A percentile compares a stretch with the other conserved stretches of the same genome.
Evolutionary conservation across 1,284 basidiomycete genomes (phyloP).

Genomic region (Fomitopsis betulina): DNA sequence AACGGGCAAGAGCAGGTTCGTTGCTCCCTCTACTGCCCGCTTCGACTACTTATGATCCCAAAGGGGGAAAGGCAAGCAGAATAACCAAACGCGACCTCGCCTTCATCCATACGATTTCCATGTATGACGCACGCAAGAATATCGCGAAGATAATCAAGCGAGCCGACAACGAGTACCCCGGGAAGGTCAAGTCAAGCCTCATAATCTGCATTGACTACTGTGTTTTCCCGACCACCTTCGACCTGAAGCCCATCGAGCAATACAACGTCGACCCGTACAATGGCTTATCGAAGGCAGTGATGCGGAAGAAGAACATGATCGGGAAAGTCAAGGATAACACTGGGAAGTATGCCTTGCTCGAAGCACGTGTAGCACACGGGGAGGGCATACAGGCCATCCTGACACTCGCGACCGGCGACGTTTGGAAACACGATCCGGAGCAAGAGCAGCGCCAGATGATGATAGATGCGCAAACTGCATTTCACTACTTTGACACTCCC

Average conservation of each 20-base stretch:
- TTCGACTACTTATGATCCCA: not conserved
- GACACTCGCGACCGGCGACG: slow-evolving; percentile 19
- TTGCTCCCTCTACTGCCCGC: not conserved
- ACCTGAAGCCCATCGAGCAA: slow-evolving; percentile 23
- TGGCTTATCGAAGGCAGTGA: slow-evolving; percentile 24
- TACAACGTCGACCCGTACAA: slow-evolving; percentile 18
- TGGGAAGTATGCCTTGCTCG: slow-evolving; percentile 29
- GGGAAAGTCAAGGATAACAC: slow-evolving; percentile 30
- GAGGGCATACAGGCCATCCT: slow-evolving; percentile 24
- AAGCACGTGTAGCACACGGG: slow-evolving; percentile 30
- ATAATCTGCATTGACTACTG: slow-evolving; percentile 33
- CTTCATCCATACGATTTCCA: slow-evolving; percentile 32
- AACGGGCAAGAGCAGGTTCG: slow-evolving; percentile 31
- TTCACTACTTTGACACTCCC: not conserved
- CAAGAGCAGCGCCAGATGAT: not conserved
- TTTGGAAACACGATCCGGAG: slow-evolving; percentile 8
- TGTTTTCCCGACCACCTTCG: slow-evolving; percentile 22
- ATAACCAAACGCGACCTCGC: slow-evolving; percentile 29
- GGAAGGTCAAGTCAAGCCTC: slow-evolving; percentile 18
- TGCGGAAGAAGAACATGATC: slow-evolving; percentile 31
- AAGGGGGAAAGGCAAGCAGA: slow-evolving; percentile 30
- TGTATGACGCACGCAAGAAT: slow-evolving; percentile 28
- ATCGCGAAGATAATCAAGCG: slow-evolving; percentile 22
- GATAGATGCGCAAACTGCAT: not conserved
- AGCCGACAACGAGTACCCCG: slow-evolving; percentile 24